phyloP scores from a whole-genome alignment of 202 grass and related monocot species.

The Panicum virgatum region DNA sequence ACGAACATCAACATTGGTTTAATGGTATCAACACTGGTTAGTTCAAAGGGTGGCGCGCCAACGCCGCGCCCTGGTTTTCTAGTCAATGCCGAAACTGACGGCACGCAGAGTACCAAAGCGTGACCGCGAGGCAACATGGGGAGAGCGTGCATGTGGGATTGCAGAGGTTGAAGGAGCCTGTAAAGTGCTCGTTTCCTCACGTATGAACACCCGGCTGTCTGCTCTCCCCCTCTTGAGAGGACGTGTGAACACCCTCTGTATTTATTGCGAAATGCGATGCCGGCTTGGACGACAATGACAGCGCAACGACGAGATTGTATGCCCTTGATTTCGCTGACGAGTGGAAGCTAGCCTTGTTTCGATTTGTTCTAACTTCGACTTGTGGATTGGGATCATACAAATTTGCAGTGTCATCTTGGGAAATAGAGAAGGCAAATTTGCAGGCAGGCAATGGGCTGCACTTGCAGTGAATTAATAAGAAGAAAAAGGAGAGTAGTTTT shows the following conservation, averaged over 20 bases:
- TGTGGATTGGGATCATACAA: not conserved
- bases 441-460: not conserved
- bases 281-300: conserved; percentile 36
- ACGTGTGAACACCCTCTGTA: conserved; percentile 25
- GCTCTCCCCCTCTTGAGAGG: not conserved
- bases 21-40: no score
- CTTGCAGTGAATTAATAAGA: not conserved
- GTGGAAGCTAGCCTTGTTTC: not conserved
- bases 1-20: no score
- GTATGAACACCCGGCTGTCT: no score
- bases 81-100: not conserved
- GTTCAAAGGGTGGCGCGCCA: no score
- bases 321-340: not conserved
- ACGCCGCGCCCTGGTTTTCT: no score
- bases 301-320: not conserved
- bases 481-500: not conserved
- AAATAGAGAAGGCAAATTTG: not conserved
- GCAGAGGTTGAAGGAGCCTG: not conserved
- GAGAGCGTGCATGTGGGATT: not conserved
- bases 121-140: not conserved
- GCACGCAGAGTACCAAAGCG: no score
- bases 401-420: not conserved
- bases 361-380: not conserved
- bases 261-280: conserved; percentile 39
- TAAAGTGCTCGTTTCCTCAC: not conserved